Conservation (phyloP, 2,329 filamentous ascomycete genomes). For the Fusarium subtropicale region DNA sequence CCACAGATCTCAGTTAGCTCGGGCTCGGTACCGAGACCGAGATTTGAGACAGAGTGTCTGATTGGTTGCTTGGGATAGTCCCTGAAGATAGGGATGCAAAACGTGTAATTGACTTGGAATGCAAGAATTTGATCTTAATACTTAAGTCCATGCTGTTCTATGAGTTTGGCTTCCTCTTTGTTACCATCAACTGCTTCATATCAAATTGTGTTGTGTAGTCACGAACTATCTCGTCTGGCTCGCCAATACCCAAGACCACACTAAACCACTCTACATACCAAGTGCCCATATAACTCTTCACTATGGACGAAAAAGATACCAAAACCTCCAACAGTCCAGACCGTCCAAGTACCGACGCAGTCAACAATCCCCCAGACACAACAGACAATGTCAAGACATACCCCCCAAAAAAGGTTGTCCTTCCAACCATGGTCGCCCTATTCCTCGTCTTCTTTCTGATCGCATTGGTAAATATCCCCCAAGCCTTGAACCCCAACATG, state of each 20-base stretch:
- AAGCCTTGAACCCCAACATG: fast-evolving
- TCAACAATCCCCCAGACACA: neutral
- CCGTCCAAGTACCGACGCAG: neutral
- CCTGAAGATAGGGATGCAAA: neutral
- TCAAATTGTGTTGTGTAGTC: neutral
- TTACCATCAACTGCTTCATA: neutral
- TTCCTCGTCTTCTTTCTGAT: conserved; percentile 27
- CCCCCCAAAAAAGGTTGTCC: conserved; percentile 13
- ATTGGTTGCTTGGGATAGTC: neutral
- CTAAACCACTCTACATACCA: neutral
- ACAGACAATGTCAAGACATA: conserved; percentile 4
- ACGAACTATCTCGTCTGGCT: neutral
- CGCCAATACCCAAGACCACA: neutral
- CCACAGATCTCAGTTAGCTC: neutral
- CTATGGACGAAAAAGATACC: neutral
- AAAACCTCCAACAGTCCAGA: neutral
- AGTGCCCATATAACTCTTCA: neutral
- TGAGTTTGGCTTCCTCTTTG: fast-evolving
- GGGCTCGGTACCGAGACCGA: conserved; percentile 36
- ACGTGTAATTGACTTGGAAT: conserved; percentile 14
- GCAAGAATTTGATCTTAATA: neutral
- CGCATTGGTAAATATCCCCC: neutral
- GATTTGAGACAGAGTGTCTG: fast-evolving
- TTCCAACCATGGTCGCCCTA: conserved; percentile 27
- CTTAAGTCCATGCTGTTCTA: neutral